Evolutionary conservation across 495 filamentous ascomycete species (phyloP), one percentile per base, ranked within the genome.

Genomic region (Pyronema omphalodes): DNA sequence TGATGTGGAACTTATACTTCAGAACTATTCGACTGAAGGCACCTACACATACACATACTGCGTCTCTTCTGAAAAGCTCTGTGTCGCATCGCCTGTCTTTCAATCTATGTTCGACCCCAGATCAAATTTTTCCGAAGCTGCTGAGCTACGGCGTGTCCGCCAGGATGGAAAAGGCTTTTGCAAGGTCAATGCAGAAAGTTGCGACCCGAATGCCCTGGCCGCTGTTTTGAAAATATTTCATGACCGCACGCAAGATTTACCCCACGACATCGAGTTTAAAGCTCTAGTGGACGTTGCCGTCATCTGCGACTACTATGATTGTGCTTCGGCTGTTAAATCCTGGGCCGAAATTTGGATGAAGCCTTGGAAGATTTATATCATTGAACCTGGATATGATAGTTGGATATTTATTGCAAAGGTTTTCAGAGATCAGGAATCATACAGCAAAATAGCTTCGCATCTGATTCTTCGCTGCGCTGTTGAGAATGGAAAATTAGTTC

Each of bases 281-380:
- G 46, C 51, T 9, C 12, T 62, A 5, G 12, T 55, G 6, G 40
- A 55, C 12, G 11, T 62, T 19, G 59, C 60, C 9, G 43, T 62
- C 23, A 48, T 62, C 15, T 62, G 60, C 9, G 60, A 62, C 43
- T 62, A 62, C 44, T 62, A 62, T n/a, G 59, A 62, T 44, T 61
- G 59, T 23, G 51, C 41, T 5, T 23, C 17, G 9, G 45, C 59
- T 8, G 49, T 60, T n/a, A 51, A 45, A 12, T 17, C 41, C 9
- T 57, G 51, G 50, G 59, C 14, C 9, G 54, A 57, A 3, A 7
- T 6, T 3, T 61, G 58, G 59, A 61, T 61, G 39, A 9, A 44
- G 1, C 46, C 35, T 3, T 54, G 41, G 37, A 59, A 12, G 11
- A 7, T 14, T 9, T 3, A 47, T 47, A 19, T 19, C 12, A 9